Evolutionary conservation across 352 stramenopile genomes (phyloP).

Genomic region (Globisporangium sylvaticum): DNA sequence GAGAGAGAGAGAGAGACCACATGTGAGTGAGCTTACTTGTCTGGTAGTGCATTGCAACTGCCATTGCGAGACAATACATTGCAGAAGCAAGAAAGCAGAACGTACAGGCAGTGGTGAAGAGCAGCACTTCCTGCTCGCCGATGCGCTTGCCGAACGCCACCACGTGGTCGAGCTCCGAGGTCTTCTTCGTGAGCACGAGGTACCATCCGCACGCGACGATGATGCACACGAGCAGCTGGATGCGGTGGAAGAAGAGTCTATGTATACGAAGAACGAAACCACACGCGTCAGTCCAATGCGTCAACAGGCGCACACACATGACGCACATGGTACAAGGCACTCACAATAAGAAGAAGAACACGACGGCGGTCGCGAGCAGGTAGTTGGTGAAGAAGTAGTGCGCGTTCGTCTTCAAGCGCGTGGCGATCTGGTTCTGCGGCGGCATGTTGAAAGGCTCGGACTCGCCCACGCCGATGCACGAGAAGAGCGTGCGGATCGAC

Average conservation of each 20-base stretch:
- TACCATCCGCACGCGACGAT: conserved; percentile 60
- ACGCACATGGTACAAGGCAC: conserved; percentile 4
- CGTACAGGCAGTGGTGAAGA: conserved; percentile 58
- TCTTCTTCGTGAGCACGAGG: conserved; percentile 48
- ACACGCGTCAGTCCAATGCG: background rate
- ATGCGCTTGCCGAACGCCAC: conserved; percentile 51
- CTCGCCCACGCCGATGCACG: conserved; percentile 62
- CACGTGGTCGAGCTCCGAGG: conserved; percentile 35
- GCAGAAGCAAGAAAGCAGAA: background rate
- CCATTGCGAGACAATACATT: background rate
- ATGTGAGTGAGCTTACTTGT: background rate
- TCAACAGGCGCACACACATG: background rate
- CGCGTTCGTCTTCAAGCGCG: conserved; percentile 63
- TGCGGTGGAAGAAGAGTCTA: conserved; percentile 68
- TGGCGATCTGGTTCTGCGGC: conserved; percentile 35
- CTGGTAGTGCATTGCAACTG: background rate
- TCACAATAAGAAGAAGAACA: conserved; percentile 67
- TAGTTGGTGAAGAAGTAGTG: conserved; percentile 80
- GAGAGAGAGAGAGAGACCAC: background rate
- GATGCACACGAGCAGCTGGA: conserved; percentile 63
- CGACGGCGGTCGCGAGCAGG: conserved; percentile 42
- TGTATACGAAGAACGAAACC: background rate
- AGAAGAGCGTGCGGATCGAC: conserved; percentile 58
- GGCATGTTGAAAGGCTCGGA: conserved; percentile 55
- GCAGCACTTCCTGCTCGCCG: conserved; percentile 57